phyloP scores from a whole-genome alignment of 2,329 filamentous ascomycete genomes.

The Purpureocillium lavendulum region DNA sequence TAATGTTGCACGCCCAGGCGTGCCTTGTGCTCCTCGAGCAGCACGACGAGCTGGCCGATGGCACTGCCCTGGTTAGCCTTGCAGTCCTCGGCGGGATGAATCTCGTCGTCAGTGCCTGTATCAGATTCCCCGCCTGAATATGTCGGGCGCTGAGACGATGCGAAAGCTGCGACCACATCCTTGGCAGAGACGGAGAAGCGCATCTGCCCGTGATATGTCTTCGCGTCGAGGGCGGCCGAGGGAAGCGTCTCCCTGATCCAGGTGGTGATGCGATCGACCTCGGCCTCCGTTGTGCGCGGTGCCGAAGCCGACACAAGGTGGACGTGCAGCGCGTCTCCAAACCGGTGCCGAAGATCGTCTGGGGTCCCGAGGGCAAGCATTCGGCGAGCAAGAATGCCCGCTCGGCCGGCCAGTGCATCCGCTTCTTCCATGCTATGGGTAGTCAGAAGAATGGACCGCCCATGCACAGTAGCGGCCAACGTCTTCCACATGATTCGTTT shows the following conservation, averaged over 20 bases:
- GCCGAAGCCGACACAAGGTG: constrained; percentile 71
- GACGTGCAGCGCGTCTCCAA: constrained; percentile 72
- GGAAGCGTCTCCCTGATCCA: constrained; percentile 60
- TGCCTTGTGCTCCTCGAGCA: constrained; percentile 64
- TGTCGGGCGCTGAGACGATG: neutral
- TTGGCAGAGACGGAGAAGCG: constrained; percentile 66
- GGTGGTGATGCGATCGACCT: constrained; percentile 55
- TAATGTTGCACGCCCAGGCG: constrained; percentile 73
- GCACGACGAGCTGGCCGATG: constrained; percentile 61
- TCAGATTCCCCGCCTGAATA: neutral
- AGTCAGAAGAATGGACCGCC: constrained; percentile 77
- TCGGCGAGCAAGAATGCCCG: constrained; percentile 74
- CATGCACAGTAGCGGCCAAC: constrained; percentile 61
- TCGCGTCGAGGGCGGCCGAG: constrained; percentile 59
- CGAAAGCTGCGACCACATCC: constrained; percentile 20
- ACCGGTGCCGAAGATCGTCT: constrained; percentile 61
- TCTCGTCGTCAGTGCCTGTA: neutral
- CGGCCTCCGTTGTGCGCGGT: constrained; percentile 60
- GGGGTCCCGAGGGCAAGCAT: constrained; percentile 82
- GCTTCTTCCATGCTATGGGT: constrained; percentile 97
- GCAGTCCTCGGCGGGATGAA: neutral
- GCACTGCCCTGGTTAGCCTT: constrained; percentile 28
- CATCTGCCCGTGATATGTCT: constrained; percentile 77
- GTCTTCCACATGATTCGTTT: constrained; percentile 94
- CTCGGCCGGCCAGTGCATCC: constrained; percentile 74